phyloP scores from a whole-genome alignment of 345 rosid genomes.

The Eucalyptus sideroxylon region DNA sequence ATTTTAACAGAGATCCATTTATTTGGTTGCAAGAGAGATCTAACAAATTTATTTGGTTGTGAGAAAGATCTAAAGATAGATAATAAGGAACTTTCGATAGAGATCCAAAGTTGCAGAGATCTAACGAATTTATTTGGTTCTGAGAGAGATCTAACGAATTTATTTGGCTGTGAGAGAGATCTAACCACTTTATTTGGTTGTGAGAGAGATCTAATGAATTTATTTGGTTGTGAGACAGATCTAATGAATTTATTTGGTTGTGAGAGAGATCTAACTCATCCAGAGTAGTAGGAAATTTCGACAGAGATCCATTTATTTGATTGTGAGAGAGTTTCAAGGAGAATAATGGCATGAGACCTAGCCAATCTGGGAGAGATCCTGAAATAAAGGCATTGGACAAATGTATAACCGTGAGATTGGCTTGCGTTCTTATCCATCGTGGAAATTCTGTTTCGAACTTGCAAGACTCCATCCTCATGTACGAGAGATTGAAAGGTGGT shows the following conservation, averaged over 20 bases:
- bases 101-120: neutral
- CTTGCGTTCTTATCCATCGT: neutral
- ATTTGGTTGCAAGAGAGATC: neutral
- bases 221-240: too few relatives aligned
- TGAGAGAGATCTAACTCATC: too few relatives aligned
- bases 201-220: too few relatives aligned
- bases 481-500: accelerated
- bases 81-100: accelerated
- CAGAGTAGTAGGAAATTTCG: neutral
- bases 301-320: neutral
- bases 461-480: accelerated
- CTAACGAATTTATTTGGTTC: neutral
- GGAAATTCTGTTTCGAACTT: neutral
- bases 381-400: neutral
- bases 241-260: too few relatives aligned
- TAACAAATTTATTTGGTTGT: neutral
- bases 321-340: neutral
- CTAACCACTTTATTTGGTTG: too few relatives aligned
- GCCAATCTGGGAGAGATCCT: neutral
- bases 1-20: neutral
- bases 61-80: neutral
- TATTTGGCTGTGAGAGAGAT: too few relatives aligned
- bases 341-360: neutral
- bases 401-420: accelerated
- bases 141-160: too few relatives aligned